Base-by-base conservation (phyloP, 495 filamentous ascomycete species). In the Tuber aestivum region DNA sequence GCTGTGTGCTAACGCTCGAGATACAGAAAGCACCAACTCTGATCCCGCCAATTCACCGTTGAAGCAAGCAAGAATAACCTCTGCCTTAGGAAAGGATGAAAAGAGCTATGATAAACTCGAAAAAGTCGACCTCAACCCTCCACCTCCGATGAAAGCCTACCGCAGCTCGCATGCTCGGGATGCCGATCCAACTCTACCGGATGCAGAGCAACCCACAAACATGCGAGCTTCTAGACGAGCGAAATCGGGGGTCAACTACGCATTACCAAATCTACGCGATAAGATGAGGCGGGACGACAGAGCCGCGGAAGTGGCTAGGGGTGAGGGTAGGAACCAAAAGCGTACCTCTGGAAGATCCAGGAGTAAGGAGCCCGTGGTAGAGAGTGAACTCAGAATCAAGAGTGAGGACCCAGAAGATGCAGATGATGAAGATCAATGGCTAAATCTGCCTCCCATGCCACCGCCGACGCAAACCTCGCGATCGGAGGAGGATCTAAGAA, bases 261-360 rank as follows among this genome's bases (percentile, higher is more conserved):
- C 93, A 37, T 92, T 95, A 83, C 93, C 93, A 14, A 96, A 92
- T 80, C 85, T 97, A 44, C 87, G 92, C 72, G 91, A 90, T 79
- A 97, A 97, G 85, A 96, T 97, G 93, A 88, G 93, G 71, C 89
- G 93, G 32, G 81, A 82, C n/a, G 81, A 82, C 72, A 79, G 48
- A 76, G 65, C 45, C 32, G 56, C 56, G 7, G 78, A 79, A 41
- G 41, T 40, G 12, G 65, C 41, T 5, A 79, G 75, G 61, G 50
- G 72, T 4, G 78, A 79, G 41, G 70, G 72, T 65, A 79, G 70
- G 42, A 32, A 70, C 41, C 69, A 70, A 3, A 80, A 74, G n/a
- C 73, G 78, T 20, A 41, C 70, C 23, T 70, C 74, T 27, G 41
- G 71, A 35, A 77, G 70, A 23, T 23, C 71, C 70, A 75, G 73